Evolutionary conservation across 805 yeast genomes (phyloP).

Genomic region (Ascoidea rubescens): DNA sequence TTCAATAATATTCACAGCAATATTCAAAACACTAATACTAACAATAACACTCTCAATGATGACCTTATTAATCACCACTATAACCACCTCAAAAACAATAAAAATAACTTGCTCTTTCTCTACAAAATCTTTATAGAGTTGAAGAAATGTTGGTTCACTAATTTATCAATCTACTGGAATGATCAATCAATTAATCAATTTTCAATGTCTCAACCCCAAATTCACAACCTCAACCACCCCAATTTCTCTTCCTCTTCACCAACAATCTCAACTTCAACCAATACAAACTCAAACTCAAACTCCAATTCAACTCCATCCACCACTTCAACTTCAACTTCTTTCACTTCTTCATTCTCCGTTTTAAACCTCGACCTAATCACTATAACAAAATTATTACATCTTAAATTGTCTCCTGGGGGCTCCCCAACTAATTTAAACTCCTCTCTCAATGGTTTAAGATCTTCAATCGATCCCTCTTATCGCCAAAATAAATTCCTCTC

Average conservation of each 20-base stretch:
- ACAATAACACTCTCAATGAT: conserved; percentile 8
- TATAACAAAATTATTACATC: background rate
- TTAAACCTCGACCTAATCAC: background rate
- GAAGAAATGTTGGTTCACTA: conserved; percentile 34
- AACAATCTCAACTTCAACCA: background rate
- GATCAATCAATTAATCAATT: background rate
- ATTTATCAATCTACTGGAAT: conserved; percentile 12
- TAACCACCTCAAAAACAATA: no score
- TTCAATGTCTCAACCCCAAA: no score
- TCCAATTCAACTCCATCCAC: background rate
- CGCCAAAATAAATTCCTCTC: background rate
- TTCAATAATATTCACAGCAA: no score
- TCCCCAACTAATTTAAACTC: background rate
- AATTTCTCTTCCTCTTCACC: background rate
- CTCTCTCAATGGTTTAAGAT: background rate
- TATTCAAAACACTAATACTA: no score
- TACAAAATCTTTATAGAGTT: conserved; percentile 27
- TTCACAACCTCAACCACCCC: background rate
- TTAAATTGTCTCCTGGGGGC: background rate
- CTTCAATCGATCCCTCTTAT: background rate
- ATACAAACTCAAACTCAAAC: background rate
- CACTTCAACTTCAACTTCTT: background rate
- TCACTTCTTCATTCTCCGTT: background rate
- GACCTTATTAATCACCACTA: no score
- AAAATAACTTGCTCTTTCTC: conserved; percentile 11